Conservation (phyloP, 2,329 filamentous ascomycete genomes). For the Didymella segeticola region DNA sequence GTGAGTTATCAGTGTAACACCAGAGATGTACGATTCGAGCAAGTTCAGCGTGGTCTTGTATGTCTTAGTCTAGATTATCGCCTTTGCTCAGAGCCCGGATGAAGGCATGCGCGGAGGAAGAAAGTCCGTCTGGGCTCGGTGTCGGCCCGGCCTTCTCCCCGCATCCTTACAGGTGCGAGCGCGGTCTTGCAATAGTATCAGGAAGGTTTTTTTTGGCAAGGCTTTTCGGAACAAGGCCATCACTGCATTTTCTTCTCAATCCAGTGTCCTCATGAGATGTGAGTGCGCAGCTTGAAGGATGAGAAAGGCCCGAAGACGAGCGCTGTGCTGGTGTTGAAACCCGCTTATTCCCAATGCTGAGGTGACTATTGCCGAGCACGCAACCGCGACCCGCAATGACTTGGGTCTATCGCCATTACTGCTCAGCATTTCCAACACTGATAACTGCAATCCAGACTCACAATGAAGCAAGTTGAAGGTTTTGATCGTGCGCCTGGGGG, state of each 20-base stretch:
- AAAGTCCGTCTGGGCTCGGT: conserved; percentile 8
- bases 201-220: not conserved
- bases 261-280: too few species aligned
- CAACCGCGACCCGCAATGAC: conserved; percentile 3
- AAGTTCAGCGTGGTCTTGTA: not conserved
- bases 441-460: not conserved
- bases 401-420: not conserved
- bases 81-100: not conserved
- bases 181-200: not conserved
- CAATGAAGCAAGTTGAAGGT: conserved; percentile 20
- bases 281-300: not conserved
- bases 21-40: not conserved
- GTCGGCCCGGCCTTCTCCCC: conserved; percentile 14
- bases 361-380: conserved; percentile 8
- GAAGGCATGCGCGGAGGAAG: conserved; percentile 2
- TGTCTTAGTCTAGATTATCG: not conserved
- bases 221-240: too few species aligned
- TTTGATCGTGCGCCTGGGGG: conserved; percentile 6
- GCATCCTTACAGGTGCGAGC: not conserved
- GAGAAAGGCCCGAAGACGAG: not conserved
- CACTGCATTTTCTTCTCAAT: not conserved
- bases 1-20: not conserved
- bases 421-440: not conserved
- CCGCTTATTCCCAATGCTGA: not conserved
- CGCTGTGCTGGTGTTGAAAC: not conserved